Base-by-base conservation (phyloP, 495 filamentous ascomycete species). In the Massariosphaeria phaeospora region DNA sequence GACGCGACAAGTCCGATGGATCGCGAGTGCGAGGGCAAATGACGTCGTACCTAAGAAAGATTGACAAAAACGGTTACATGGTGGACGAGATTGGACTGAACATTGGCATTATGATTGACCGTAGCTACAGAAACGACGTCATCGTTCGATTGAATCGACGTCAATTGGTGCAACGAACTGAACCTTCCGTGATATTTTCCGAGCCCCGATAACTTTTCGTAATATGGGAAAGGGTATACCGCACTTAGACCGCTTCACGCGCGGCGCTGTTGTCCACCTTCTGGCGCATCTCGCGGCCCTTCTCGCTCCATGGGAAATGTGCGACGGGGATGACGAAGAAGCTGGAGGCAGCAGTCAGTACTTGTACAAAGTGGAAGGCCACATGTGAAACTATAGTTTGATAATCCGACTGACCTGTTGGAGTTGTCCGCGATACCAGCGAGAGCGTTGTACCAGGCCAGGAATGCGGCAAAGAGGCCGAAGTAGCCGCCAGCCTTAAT, bases 261-360 rank as follows among this genome's bases (percentile, higher is more conserved):
- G 52, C 66, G 15, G 23, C 59, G 36, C 20, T 41, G 57, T 70
- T 69, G 61, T 75, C 70, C 49, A 71, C 74, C 48, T 70, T 68
- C 55, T 62, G 50, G 39, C 84, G 75, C 48, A 57, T 63, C 71
- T 82, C 73, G 59, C 84, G 84, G 36, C 84, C 90, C 75, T 88
- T 91, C 64, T 88, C 85, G 29, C 86, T 91, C 93, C 93, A 96
- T 33, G 91, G 93, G 82, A 98, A 96, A 81, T 96, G 93, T 59
- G 83, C 81, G 62, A 96, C 93, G 48, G 90, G 91, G 61, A 95
- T 77, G 67, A 93, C 78, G 81, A 98, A 96, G 87, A 97, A 97
- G 71, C 88, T 91, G 79, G 15, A 48, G 2, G 34, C 15, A 38
- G 12, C 23, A 48, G 52, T 57, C 24, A 51, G 24, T 31, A 31